These are phyloP conservation scores for Antitrichia curtipendula DNA, from an alignment of 225 moss, liverwort and hornwort genomes.

Conservation along the genomic window DNA sequence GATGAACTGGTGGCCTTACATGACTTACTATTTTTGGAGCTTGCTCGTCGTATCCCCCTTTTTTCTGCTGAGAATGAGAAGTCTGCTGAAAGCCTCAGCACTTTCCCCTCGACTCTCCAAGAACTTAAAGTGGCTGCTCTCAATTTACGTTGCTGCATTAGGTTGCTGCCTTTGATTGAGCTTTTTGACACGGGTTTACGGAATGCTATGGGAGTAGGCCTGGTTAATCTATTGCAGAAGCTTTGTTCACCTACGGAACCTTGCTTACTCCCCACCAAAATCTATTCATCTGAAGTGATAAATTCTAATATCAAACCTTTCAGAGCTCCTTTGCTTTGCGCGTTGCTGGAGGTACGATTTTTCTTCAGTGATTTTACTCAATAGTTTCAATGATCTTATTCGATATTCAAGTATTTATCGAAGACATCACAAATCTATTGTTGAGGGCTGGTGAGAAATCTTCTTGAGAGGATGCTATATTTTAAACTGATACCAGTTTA, in stretches of 20 bases:
- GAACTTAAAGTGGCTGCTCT: slow-evolving; percentile 40
- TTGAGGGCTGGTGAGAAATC: neutral
- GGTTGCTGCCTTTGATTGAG: slow-evolving; percentile 65
- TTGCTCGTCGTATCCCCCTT: slow-evolving; percentile 23
- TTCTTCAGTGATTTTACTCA: neutral
- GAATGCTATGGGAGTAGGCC: slow-evolving; percentile 24
- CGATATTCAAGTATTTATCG: neutral
- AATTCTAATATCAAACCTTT: neutral
- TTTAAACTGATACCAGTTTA: neutral
- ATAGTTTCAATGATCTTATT: neutral
- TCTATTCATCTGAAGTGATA: neutral
- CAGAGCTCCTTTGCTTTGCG: slow-evolving; percentile 29
- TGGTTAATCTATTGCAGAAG: slow-evolving; percentile 53
- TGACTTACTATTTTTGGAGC: slow-evolving; percentile 39
- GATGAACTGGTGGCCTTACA: slow-evolving; percentile 52
- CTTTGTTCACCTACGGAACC: slow-evolving; percentile 60
- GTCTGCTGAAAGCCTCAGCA: neutral
- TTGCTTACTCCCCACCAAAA: slow-evolving; percentile 11
- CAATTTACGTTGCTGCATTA: slow-evolving; percentile 66
- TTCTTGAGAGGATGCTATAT: neutral
- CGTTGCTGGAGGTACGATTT: slow-evolving; percentile 32
- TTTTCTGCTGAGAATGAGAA: slow-evolving; percentile 3
- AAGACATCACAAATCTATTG: neutral
- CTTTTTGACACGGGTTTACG: slow-evolving; percentile 67
- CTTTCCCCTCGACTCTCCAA: slow-evolving; percentile 15